Base-by-base conservation (phyloP, 129 eudicot genomes). In the Solidago caesia region DNA sequence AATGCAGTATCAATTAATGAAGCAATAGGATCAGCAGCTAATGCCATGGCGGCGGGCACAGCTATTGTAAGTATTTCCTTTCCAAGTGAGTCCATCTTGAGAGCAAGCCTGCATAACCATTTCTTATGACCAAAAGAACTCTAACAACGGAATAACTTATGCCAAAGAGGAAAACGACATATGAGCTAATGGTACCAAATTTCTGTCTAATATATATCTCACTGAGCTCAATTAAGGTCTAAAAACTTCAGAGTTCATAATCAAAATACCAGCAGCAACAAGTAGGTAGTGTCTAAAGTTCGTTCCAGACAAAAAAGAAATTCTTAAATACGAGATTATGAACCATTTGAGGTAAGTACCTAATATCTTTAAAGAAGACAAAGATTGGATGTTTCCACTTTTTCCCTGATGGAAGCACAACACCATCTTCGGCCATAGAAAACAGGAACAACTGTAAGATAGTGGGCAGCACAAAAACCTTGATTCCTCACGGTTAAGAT, bases 1-100 rank as follows among this genome's bases (percentile, higher is more conserved):
- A 92, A 92, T 0, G 87, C 90, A 0, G 96, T 92, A 75, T 92
- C 98, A 44, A 92, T 88, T 49, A 92, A 77, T 77, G 98, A 92
- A 52, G 98, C 98, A n/a, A 92, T 76, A 62, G 98, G 98, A 70
- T 92, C 98, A 48, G 98, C 98, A 21, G 98, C 93, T 74, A 92
- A 70, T 69, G 98, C 96, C 77, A 92, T 71, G 44, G 98, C 96
- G 49, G 96, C 96, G 6, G 98, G 98, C 42, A 89, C 80, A 21
- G 96, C 98, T 58, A 92, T 92, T 6, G 71, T 55, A 67, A 88
- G 84, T 79, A 92, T 89, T 77, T 89, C 98, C 68, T 57, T 49
- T 33, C 96, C 98, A 51, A 92, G 93, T 44, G 82, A 78, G 75
- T 92, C 98, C 92, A 87, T 53, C 82, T 87, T 92, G 71, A 89